Base-by-base conservation (phyloP, 805 yeast genomes). In the Candida xyloterini region DNA sequence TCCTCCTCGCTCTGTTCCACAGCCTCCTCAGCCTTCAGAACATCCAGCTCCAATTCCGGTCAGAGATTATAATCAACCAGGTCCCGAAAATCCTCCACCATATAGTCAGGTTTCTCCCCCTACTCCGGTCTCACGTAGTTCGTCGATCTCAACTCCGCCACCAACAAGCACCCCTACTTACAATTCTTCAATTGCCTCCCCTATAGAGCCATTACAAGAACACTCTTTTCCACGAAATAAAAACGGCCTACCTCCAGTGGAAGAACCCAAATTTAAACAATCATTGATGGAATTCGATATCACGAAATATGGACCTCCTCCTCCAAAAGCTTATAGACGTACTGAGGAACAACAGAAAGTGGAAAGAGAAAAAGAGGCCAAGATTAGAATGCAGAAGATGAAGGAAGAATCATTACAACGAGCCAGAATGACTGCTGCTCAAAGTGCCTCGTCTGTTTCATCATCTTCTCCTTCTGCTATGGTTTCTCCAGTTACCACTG, bases 241-340 rank as follows among this genome's bases (percentile, higher is more conserved):
- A 28, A 35, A 16, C 35, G 27, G 26, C 15, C 33, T 35, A 15
- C 35, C 42, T 5, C 35, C 40, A 9, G 38, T 53, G 13, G 44
- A 36, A 7, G 64, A 56, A 33, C 65, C 62, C 1, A 53, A 51
- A 33, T 57, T 59, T 45, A 50, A 55, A 26, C 52, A 46, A 1
- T 57, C 52, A 20, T 38, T 60, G 13, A 50, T 57, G 54, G 68
- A 66, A 4, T 55, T 69, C 27, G 71, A 71, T 46, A 44, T 60
- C 10, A 47, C 55, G 24, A 63, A 60, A 23, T 59, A 62, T 43
- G 77, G 70, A 1, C 71, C 76, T 2, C 76, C 77, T 7, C 75
- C 75, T 2, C 78, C 78, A 4, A 62, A 55, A 39, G 66, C 68
- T 3, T 52, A 46, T 35, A 48, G 55, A 29, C 48, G 46, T 10